Base-by-base conservation (phyloP, 2,329 filamentous ascomycete genomes). In the Xylaria sp. region DNA sequence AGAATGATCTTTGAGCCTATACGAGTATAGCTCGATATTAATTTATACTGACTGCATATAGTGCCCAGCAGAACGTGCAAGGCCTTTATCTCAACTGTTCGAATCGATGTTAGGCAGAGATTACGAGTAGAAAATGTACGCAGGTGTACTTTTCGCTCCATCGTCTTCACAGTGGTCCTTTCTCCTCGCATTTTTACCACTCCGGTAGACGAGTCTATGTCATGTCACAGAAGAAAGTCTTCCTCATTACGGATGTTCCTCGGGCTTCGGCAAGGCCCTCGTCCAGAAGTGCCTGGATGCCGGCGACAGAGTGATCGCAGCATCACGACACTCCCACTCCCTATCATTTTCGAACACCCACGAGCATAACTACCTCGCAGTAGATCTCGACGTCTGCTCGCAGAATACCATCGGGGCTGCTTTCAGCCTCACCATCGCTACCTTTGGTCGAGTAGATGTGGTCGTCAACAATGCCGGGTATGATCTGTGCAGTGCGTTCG, bases 401-500 rank as follows among this genome's bases (percentile, higher is more conserved):
- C 31, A 56, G 7, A 56, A 33, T 28, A 28, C 28, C 12, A 39
- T 56, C 8, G 8, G 23, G n/a, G 54, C 54, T 12, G 54, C 54
- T 39, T 56, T 39, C n/a, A 33, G 39, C 33, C 33, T 6, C 20
- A 3, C 31, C 12, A 39, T 39, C 2, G 33, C 31, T 10, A 10
- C 54, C 15, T 56, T 56, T 41, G 54, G 54, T n/a, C 54, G 31
- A 2, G 15, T 56, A 10, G 54, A 56, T 23, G 54, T 56, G 6
- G 31, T 56, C 2, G 10, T 56, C 31, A 56, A 56, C 10, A 56
- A 39, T 23, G 54, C 54, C 12, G 54, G 54, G 8, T 10, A 23
- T 56, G 54, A 31, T 23, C 54, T 56, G 1, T 56, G 54, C 33
- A n/a, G 54, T 56, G 54, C 54, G 10, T 56, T 56, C n/a, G 54